These are phyloP conservation scores for Medicago lupulina DNA, from an alignment of 306 rosid species.

Conservation along the genomic window DNA sequence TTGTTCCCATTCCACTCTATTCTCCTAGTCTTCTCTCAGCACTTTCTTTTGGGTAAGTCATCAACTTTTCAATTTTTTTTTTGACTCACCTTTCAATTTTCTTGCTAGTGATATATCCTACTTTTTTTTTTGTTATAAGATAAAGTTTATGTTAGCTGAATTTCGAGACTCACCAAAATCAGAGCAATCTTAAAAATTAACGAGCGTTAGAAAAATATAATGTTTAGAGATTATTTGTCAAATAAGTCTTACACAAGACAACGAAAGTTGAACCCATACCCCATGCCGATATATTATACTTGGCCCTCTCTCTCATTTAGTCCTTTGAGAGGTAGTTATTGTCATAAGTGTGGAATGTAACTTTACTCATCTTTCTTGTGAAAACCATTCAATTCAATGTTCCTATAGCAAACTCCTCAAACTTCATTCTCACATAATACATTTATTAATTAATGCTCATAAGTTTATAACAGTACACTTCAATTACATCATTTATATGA, in stretches of 20 bases:
- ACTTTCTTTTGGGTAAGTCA: conserved; percentile 55
- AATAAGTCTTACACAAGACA: too few relatives aligned
- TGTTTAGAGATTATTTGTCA: too few relatives aligned
- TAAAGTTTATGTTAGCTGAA: too few relatives aligned
- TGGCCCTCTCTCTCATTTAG: conserved; percentile 33
- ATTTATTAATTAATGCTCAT: conserved; percentile 48
- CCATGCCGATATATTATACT: too few relatives aligned
- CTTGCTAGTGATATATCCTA: neutral
- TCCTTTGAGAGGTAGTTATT: conserved; percentile 45
- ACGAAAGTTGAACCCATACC: too few relatives aligned
- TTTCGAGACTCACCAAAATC: too few relatives aligned
- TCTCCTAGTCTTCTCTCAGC: conserved; percentile 20
- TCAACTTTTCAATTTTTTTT: conserved; percentile 27
- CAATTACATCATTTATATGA: conserved; percentile 12
- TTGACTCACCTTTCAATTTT: neutral
- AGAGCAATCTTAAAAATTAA: too few relatives aligned
- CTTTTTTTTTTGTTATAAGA: too few relatives aligned
- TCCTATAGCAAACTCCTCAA: conserved; percentile 43
- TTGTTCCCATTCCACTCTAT: conserved; percentile 24
- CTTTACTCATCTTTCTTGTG: conserved; percentile 63
- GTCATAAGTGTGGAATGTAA: conserved; percentile 57
- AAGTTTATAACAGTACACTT: neutral
- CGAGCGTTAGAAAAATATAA: too few relatives aligned
- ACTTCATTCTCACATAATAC: conserved; percentile 45
- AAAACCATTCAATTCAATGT: conserved; percentile 46